Evolutionary conservation across 1,284 basidiomycete species (phyloP).

Genomic region (Mycena sp.): DNA sequence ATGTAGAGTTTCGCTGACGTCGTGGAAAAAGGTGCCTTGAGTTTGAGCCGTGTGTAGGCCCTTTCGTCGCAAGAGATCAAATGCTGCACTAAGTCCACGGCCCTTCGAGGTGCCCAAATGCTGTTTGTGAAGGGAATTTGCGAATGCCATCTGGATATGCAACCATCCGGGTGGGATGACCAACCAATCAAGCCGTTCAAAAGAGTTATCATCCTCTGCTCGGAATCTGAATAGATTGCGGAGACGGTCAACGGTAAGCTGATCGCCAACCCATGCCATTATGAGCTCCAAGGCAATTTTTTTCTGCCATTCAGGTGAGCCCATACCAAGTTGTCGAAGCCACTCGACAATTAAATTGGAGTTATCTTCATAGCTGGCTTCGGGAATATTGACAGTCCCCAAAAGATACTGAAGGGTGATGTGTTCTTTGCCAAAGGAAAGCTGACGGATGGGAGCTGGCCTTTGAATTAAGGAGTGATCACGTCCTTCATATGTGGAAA

Average conservation of each 20-base stretch:
- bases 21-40: constrained; percentile 33
- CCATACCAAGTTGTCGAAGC: constrained; percentile 36
- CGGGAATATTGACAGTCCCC: constrained; percentile 43
- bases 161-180: constrained; percentile 27
- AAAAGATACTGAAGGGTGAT: constrained; percentile 44
- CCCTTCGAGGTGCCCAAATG: constrained; percentile 16
- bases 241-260: constrained; percentile 41
- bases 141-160: constrained; percentile 29
- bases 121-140: constrained; percentile 25
- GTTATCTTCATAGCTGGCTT: constrained; percentile 50
- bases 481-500: constrained; percentile 30
- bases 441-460: constrained; percentile 36
- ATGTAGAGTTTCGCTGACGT: constrained; percentile 29
- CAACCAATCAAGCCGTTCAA: constrained; percentile 37
- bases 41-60: constrained; percentile 15
- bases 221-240: constrained; percentile 39
- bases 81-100: constrained; percentile 20
- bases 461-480: constrained; percentile 31
- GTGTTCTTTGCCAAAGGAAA: constrained; percentile 40
- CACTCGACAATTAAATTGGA: constrained; percentile 37
- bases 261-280: constrained; percentile 43
- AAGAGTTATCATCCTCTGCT: constrained; percentile 43
- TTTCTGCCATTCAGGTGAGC: constrained; percentile 24
- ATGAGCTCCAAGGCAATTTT: constrained; percentile 29
- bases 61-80: constrained; percentile 26